Conservation (phyloP, 805 yeast species). For the Candida patagonica region DNA sequence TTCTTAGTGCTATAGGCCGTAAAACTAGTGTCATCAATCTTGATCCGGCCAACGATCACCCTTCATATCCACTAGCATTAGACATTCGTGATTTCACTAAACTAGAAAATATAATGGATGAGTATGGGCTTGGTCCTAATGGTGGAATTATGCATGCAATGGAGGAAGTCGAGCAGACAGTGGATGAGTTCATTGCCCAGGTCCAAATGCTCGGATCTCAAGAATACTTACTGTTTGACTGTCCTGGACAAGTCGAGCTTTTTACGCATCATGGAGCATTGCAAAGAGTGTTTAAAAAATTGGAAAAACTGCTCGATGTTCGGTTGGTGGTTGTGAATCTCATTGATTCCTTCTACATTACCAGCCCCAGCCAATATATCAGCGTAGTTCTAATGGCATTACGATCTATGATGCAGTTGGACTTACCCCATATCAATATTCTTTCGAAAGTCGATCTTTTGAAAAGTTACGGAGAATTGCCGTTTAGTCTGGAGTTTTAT, state of each 20-base stretch:
- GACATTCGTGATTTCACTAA: conserved; percentile 73
- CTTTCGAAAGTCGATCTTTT: conserved; percentile 83
- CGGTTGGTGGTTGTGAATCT: conserved; percentile 68
- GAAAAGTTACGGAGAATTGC: conserved; percentile 61
- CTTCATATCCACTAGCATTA: conserved; percentile 62
- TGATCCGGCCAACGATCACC: conserved; percentile 81
- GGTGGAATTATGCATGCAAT: conserved; percentile 89
- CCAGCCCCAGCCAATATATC: conserved; percentile 82
- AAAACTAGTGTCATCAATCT: conserved; percentile 75
- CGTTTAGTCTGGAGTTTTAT: conserved; percentile 76
- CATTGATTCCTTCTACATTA: conserved; percentile 72
- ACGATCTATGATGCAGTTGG: conserved; percentile 87
- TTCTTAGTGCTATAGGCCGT: conserved; percentile 88
- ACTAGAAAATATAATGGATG: conserved; percentile 69
- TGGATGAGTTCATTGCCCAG: conserved; percentile 50
- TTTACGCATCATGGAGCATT: conserved; percentile 84
- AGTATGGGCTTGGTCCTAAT: conserved; percentile 66
- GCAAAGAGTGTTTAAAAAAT: conserved; percentile 50
- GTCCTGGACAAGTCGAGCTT: conserved; percentile 94
- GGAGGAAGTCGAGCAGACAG: conserved; percentile 45
- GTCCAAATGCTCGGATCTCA: conserved; percentile 47
- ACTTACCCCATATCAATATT: conserved; percentile 88
- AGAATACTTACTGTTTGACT: conserved; percentile 70
- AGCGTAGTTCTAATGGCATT: conserved; percentile 72
- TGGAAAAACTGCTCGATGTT: conserved; percentile 57